These are phyloP conservation scores for Neurospora sp. DNA, from an alignment of 495 filamentous ascomycete genomes.

Conservation along the genomic window DNA sequence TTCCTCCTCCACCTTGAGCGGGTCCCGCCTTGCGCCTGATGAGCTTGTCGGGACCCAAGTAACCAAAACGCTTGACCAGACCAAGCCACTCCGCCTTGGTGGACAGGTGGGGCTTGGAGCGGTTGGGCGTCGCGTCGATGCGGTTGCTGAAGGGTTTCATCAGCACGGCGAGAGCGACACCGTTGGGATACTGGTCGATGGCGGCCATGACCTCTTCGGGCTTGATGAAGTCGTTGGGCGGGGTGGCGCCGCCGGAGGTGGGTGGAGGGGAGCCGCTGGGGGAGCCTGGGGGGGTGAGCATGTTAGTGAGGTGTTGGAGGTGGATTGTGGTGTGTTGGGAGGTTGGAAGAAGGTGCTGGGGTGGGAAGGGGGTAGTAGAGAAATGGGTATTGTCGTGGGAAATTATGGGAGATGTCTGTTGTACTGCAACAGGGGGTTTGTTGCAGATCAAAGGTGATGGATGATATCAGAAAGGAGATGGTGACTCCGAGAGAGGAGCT, in stretches of 20 bases:
- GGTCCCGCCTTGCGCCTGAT: constrained; percentile 28
- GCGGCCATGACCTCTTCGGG: neutral
- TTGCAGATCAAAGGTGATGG: too few species aligned
- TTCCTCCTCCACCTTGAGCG: neutral
- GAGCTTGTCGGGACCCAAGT: constrained; percentile 34
- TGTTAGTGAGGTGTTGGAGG: neutral
- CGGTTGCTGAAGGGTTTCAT: constrained; percentile 52
- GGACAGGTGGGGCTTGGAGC: constrained; percentile 23
- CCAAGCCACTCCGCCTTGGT: constrained; percentile 41
- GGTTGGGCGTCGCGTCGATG: constrained; percentile 27
- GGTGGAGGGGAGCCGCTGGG: neutral
- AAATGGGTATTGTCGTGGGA: neutral
- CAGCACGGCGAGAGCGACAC: constrained; percentile 40
- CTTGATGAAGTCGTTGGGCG: neutral
- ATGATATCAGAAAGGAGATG: neutral
- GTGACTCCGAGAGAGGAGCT: neutral
- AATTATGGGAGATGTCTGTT: neutral
- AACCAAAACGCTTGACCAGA: constrained; percentile 23
- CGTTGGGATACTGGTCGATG: neutral
- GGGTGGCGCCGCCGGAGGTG: neutral
- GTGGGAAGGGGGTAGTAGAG: neutral
- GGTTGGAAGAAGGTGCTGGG: neutral
- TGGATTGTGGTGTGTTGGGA: neutral
- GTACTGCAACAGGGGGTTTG: neutral
- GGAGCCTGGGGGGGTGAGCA: neutral